Evolutionary conservation across 2,329 filamentous ascomycete species (phyloP), one percentile per base, ranked within the genome.

Genomic region (Clarireedia homoeocarpa): DNA sequence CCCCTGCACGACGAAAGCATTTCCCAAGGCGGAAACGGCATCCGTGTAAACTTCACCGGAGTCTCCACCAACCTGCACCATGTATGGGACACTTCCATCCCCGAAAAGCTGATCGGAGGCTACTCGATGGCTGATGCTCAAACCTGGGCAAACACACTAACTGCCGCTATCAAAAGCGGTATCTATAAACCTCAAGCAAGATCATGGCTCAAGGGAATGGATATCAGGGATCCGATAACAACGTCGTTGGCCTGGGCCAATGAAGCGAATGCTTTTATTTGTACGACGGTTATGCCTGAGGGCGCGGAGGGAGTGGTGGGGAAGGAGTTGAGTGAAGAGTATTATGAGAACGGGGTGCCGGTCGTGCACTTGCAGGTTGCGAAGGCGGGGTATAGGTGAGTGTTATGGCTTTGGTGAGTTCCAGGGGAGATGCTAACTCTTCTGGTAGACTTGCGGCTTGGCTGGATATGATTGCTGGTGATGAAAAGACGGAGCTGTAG

Each of bases 11-110:
- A 79, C 53, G 84, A 87, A 70, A 76, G 84, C 55, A 78, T 85
- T 6, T 75, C 77, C 2, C 72, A 77, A 23, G 87, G 87, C 53
- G 86, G 86, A 0, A 91, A 90, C 62, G 77, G 78, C 10, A 86
- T 90, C 62, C 69, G 75, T 14, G 86, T 90, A 1, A 73, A 71
- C 15, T 90, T 84, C 71, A 74, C 82, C 26, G 77, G 76, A 3
- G 68, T 70, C 30, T 69, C 74, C 27, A 76, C 80, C 55, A 90
- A 90, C 66, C 75, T 90, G 44, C 87, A 90, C 66, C 78, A 85
- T 57, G 80, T 89, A 15, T 90, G 86, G 86, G 87, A 90, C 66
- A 82, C 79, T 53, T 80, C 78, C 62, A 89, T 89, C 59, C 77
- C 82, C 0, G 84, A 87, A 71, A 80, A 84, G 65, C 71, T 81